Percentiles rank a stretch among this genome's conserved stretches.
Evolutionary conservation across 768 basidiomycete genomes (phyloP).

Genomic region (Cyathus striatus): DNA sequence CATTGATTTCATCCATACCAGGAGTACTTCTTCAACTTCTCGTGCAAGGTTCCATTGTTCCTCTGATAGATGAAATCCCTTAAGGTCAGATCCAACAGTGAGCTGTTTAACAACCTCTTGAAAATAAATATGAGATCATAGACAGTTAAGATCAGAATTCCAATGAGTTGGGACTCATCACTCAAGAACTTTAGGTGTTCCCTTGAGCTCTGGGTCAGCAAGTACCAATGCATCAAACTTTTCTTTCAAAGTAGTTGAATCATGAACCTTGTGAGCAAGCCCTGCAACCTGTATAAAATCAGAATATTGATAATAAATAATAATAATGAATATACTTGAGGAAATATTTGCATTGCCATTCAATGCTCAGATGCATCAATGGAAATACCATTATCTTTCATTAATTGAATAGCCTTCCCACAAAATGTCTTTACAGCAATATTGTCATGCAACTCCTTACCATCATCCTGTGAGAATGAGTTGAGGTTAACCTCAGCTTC

Average conservation of each 20-base stretch:
- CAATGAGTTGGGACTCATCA: conserved; percentile 21
- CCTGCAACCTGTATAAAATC: conserved; percentile 2
- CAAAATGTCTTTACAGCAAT: not conserved
- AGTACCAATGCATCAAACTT: conserved; percentile 17
- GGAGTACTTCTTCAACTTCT: conserved; percentile 12
- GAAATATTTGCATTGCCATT: conserved; percentile 11
- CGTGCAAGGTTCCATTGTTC: conserved; percentile 15
- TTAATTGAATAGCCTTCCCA: not conserved
- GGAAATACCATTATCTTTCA: not conserved
- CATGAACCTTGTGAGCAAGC: conserved; percentile 18
- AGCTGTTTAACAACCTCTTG: conserved; percentile 11
- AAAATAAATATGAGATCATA: conserved; percentile 15
- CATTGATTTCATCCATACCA: conserved; percentile 4
- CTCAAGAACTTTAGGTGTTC: conserved; percentile 9
- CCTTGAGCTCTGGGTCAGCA: conserved; percentile 5
- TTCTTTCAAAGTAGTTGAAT: conserved; percentile 14
- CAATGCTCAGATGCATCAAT: conserved; percentile 5
- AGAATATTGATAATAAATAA: conserved; percentile 6
- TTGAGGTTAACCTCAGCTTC: conserved; percentile 4
- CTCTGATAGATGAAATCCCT: conserved; percentile 9
- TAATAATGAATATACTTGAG: conserved; percentile 5
- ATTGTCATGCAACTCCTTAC: not conserved
- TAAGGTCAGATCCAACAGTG: conserved; percentile 6
- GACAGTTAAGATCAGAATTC: conserved; percentile 22
- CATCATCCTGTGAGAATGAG: not conserved